Evolutionary conservation across 345 rosid genomes (phyloP), one percentile per base, ranked within the genome.

Genomic region (Salix koriyanagi): DNA sequence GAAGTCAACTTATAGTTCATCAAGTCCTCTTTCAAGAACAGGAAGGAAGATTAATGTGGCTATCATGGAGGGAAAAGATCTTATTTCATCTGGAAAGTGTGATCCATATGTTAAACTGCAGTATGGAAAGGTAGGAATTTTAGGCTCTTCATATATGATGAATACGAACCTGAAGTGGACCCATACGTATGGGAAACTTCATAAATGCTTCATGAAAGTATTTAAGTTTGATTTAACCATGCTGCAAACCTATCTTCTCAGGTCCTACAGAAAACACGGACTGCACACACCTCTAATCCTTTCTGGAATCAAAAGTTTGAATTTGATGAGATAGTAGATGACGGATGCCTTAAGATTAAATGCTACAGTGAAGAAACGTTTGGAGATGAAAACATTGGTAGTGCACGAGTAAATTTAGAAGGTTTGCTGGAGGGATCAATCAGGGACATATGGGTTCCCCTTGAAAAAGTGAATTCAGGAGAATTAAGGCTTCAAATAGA

Each of bases 401-500:
- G 88, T 65, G 98, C 99, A 70, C 88, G 94, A 16, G 88, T 96
- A 76, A 93, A 87, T 82, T 84, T 96, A 80, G 96, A 92, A 87
- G 99, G 98, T 74, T 81, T 93, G 62, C 80, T 79, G 14, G 97
- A 89, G 79, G 90, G 99, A 26, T 88, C 83, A 56, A 70, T 83
- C 69, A 86, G 91, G 82, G 91, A 96, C 79, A 83, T 90, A 41
- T 96, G 98, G 97, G 77, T 93, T 73, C 99, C 98, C 44, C 97
- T 93, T 30, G 98, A 96, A 86, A 94, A 90, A 75, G 99, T 88
- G 52, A 91, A 72, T 80, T 89, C 94, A 25, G 99, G 99, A 79
- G 99, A 96, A 79, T 65, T 96, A 70, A 88, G 93, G 87, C 91
- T 96, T 69, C 90, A 86, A 82, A 90, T 93, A 16, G 96, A 93